Percentiles rank a stretch among this genome's conserved stretches.
phyloP scores from a whole-genome alignment of 1,284 basidiomycete genomes.

The Rhodotorula sp. region DNA sequence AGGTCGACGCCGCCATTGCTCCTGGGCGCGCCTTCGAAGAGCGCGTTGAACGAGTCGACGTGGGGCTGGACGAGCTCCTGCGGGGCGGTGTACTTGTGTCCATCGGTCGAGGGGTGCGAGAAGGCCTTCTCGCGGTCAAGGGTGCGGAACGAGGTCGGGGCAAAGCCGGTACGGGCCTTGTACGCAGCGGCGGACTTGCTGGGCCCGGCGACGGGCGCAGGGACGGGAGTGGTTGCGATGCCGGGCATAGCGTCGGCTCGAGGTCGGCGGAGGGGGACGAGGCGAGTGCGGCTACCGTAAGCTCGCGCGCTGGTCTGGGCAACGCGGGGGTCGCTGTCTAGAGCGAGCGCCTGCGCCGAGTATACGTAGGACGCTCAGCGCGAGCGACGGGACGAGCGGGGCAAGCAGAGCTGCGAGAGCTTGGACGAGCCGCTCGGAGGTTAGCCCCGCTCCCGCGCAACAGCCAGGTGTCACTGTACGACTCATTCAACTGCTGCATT shows the following conservation, averaged over 20 bases:
- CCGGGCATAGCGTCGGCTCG: constrained; percentile 25
- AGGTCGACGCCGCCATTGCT: constrained; percentile 54
- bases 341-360: not conserved
- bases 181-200: constrained; percentile 25
- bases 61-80: constrained; percentile 94
- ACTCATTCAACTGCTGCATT: no score
- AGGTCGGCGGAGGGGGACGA: not conserved
- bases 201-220: constrained; percentile 28
- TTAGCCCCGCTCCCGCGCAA: no score
- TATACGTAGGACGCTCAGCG: not conserved
- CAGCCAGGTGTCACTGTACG: no score
- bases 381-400: no score
- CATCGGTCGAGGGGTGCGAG: constrained; percentile 70
- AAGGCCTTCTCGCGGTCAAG: constrained; percentile 80
- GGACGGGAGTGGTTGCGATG: constrained; percentile 9
- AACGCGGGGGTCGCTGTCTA: not conserved
- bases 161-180: constrained; percentile 24
- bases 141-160: constrained; percentile 67
- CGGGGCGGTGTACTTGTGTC: constrained; percentile 75
- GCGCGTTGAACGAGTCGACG: constrained; percentile 93
- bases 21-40: constrained; percentile 75
- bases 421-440: no score
- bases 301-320: not conserved
- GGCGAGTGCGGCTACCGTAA: not conserved
- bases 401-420: no score